These are phyloP conservation scores for Paspalum notatum DNA, from an alignment of 176 grass and related monocot species.

Conservation along the genomic window DNA sequence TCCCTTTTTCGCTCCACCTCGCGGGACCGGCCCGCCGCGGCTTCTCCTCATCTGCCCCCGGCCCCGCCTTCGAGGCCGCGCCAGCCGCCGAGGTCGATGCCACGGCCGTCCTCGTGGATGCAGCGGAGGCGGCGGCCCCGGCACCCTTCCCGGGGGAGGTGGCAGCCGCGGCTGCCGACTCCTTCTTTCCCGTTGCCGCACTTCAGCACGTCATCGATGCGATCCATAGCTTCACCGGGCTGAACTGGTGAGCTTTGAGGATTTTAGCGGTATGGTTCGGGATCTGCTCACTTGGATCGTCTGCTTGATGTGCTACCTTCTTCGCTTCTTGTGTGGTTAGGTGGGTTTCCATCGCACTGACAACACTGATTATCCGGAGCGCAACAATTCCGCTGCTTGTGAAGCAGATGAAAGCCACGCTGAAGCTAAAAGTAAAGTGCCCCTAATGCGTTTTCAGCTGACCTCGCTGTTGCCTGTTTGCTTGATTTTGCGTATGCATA, in stretches of 20 bases:
- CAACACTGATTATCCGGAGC: slow-evolving; percentile 77
- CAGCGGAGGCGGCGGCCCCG: slow-evolving; percentile 50
- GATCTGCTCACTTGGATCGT: slow-evolving; percentile 34
- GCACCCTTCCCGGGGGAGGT: slow-evolving; percentile 86
- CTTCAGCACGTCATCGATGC: slow-evolving; percentile 88
- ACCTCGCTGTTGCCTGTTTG: slow-evolving; percentile 28
- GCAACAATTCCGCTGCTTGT: slow-evolving; percentile 69
- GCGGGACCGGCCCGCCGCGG: slow-evolving; percentile 18
- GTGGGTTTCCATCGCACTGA: slow-evolving; percentile 87
- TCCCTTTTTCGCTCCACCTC: slow-evolving; percentile 41
- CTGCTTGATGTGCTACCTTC: slow-evolving; percentile 29
- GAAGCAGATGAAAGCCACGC: slow-evolving; percentile 63
- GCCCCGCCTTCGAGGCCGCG: neutral
- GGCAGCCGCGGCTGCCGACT: slow-evolving; percentile 77
- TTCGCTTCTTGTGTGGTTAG: slow-evolving; percentile 48
- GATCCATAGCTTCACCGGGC: slow-evolving; percentile 69
- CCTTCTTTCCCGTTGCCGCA: slow-evolving; percentile 65
- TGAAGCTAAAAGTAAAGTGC: slow-evolving; percentile 68
- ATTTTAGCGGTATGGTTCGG: neutral
- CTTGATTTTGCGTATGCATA: slow-evolving; percentile 8
- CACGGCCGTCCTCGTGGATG: slow-evolving; percentile 43
- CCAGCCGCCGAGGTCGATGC: slow-evolving; percentile 47
- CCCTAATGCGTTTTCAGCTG: slow-evolving; percentile 22
- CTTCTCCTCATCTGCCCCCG: slow-evolving; percentile 50
- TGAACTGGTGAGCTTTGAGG: slow-evolving; percentile 73